These are phyloP conservation scores for Daldinia decipiens DNA, from an alignment of 495 filamentous ascomycete genomes.

Conservation along the genomic window DNA sequence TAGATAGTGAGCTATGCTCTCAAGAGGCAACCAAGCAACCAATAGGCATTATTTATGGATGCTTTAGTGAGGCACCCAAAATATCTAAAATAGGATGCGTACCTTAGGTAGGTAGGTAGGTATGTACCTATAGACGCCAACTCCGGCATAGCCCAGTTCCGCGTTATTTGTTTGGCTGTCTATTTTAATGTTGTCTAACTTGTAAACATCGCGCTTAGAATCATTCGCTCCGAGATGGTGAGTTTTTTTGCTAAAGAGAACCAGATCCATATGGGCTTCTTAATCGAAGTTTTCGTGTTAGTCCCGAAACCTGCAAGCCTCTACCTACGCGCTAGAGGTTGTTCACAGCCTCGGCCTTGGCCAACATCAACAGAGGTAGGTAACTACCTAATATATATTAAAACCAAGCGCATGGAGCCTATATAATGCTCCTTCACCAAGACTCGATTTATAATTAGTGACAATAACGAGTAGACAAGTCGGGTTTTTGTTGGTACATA, in stretches of 20 bases:
- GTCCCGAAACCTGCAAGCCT: slow-evolving; percentile 2
- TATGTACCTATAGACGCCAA: background rate
- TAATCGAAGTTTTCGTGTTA: background rate
- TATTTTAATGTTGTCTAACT: background rate
- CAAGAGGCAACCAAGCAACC: too few species aligned
- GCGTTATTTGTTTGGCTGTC: background rate
- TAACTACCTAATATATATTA: background rate
- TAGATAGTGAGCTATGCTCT: too few species aligned
- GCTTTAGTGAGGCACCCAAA: too few species aligned
- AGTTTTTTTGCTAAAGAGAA: background rate
- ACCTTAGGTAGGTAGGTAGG: too few species aligned
- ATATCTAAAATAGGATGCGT: too few species aligned
- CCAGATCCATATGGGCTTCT: slow-evolving; percentile 1
- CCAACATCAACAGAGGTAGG: background rate
- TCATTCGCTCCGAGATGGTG: background rate
- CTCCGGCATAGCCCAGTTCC: background rate
- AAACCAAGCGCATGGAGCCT: background rate
- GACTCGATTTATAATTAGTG: background rate
- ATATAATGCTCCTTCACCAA: background rate
- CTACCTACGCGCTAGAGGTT: slow-evolving; percentile 15
- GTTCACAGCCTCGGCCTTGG: slow-evolving; percentile 17
- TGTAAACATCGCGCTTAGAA: background rate
- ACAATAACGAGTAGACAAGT: background rate
- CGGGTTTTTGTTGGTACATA: background rate
- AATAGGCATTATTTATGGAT: too few species aligned